Conservation (phyloP, 495 filamentous ascomycete species). For the Apiosordaria backusii region DNA sequence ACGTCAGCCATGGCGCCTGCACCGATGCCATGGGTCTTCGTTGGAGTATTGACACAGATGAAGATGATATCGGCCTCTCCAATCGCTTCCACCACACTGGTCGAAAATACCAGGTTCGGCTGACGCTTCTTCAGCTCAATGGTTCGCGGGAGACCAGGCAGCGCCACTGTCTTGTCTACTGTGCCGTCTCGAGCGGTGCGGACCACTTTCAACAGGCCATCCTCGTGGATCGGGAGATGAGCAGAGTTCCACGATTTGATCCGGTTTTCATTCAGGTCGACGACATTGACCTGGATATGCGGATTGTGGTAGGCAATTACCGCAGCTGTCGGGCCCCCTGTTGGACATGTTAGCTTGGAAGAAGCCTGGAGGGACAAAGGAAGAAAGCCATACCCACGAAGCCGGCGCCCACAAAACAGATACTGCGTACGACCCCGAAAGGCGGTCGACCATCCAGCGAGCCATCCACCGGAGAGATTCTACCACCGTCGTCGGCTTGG, state of each 20-base stretch:
- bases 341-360: slow-evolving; percentile 5
- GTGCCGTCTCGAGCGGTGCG: slow-evolving; percentile 58
- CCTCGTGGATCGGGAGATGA: slow-evolving; percentile 74
- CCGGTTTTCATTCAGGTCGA: slow-evolving; percentile 62
- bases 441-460: neutral
- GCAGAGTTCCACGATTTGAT: slow-evolving; percentile 70
- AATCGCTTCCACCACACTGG: slow-evolving; percentile 57
- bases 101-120: slow-evolving; percentile 71
- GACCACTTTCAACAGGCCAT: slow-evolving; percentile 66
- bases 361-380: neutral
- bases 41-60: slow-evolving; percentile 78
- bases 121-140: slow-evolving; percentile 33
- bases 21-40: slow-evolving; percentile 66
- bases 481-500: slow-evolving; percentile 8
- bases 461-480: slow-evolving; percentile 10
- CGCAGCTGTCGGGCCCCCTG: slow-evolving; percentile 73
- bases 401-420: slow-evolving; percentile 36
- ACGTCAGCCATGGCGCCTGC: slow-evolving; percentile 71
- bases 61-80: slow-evolving; percentile 70
- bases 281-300: slow-evolving; percentile 62
- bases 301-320: slow-evolving; percentile 72
- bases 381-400: slow-evolving; percentile 27
- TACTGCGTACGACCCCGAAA: slow-evolving; percentile 42
- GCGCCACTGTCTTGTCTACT: slow-evolving; percentile 21
- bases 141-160: slow-evolving; percentile 17